Base-by-base conservation (phyloP, 306 rosid genomes). In the Lupinus albus region DNA sequence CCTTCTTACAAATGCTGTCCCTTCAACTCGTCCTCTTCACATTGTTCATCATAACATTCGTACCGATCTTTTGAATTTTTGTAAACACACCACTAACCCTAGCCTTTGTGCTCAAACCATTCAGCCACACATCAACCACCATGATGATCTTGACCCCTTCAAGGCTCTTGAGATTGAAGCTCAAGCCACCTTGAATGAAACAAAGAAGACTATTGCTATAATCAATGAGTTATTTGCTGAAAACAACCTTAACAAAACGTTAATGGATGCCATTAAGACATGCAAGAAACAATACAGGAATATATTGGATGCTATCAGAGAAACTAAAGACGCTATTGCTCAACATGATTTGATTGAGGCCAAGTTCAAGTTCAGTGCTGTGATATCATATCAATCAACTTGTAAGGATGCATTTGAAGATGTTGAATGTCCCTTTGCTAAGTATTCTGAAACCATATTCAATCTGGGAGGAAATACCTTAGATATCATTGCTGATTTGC, bases 401-500 rank as follows among this genome's bases (percentile, higher is more conserved):
- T 78, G 82, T 66, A 33, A 18, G 28, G 82, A 78, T n/a, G 7
- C 17, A 2, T 78, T 78, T 15, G 14, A 72, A 5, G 58, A 52
- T 9, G 0, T 4, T 0, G 4, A 17, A 8, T 18, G 21, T 13
- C 49, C 78, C 0, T 58, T 78, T 5, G 0, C 39, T 9, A 0
- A 8, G 1, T 70, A 72, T 5, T 59, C 70, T 2, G 53, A 72
- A 0, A 5, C 28, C 1, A 25, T 72, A 2, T 78, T 1, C 62
- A 20, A 78, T 1, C 18, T 78, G 1, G 82, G 82, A 50, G 82
- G 78, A 6, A 78, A 66, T 2, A 44, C 71, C 18, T 66, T 78
- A 46, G 82, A 78, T 41, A 72, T 66, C 6, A 59, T 72, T 21
- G 61, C 78, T 5, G 74, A 10, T 6, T 3, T 71, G 1, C 36